These are phyloP conservation scores for Talaromyces marneffei DNA, from an alignment of 2,329 filamentous ascomycete species.

Conservation along the genomic window DNA sequence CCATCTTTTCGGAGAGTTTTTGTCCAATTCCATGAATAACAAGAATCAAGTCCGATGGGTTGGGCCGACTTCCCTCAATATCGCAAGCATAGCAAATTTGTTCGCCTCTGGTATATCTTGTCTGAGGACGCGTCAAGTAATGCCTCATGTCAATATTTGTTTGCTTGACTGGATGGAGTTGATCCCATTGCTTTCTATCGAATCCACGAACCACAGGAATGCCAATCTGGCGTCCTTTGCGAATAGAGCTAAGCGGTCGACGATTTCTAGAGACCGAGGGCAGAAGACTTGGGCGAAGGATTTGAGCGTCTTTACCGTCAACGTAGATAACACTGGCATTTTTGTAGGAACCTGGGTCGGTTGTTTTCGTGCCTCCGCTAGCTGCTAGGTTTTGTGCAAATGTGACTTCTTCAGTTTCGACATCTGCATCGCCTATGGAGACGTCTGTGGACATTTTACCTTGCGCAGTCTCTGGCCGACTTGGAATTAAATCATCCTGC, in stretches of 20 bases:
- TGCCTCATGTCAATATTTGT: slow-evolving; percentile 37
- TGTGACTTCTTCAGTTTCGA: slow-evolving; percentile 20
- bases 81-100: slow-evolving; percentile 52
- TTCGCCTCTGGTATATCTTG: slow-evolving; percentile 25
- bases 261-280: slow-evolving; percentile 82
- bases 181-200: slow-evolving; percentile 69
- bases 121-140: slow-evolving; percentile 37
- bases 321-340: slow-evolving; percentile 84
- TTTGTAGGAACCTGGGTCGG: slow-evolving; percentile 56
- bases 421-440: slow-evolving; percentile 14
- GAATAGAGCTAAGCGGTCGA: slow-evolving; percentile 74
- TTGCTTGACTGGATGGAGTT: slow-evolving; percentile 55
- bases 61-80: slow-evolving; percentile 57
- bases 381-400: slow-evolving; percentile 39
- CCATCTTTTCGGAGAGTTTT: slow-evolving; percentile 87
- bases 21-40: slow-evolving; percentile 96
- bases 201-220: slow-evolving; percentile 88
- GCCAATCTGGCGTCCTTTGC: slow-evolving; percentile 75
- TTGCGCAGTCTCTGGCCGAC: slow-evolving; percentile 32
- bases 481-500: slow-evolving; percentile 50
- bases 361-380: slow-evolving; percentile 36
- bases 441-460: slow-evolving; percentile 22
- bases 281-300: slow-evolving; percentile 77
- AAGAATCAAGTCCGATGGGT: slow-evolving; percentile 79
- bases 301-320: slow-evolving; percentile 67